Conservation (phyloP, 768 basidiomycete genomes). For the Agaricus sinodeliciosus region DNA sequence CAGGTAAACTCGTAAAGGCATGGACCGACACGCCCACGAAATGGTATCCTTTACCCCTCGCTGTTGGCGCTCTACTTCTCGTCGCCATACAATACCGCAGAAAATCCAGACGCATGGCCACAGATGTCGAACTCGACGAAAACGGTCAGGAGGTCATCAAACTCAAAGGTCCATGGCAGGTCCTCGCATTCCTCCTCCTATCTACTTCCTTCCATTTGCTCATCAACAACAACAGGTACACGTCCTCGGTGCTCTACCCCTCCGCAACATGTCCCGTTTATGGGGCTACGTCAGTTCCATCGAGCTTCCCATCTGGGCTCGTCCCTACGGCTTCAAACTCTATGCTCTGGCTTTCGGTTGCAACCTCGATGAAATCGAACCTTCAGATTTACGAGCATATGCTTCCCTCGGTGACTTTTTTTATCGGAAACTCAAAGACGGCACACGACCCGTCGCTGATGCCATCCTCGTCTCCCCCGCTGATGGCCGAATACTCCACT, state of each 20-base stretch:
- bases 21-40: conserved; percentile 86
- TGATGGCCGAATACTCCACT: conserved; percentile 89
- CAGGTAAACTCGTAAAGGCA: conserved; percentile 64
- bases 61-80: conserved; percentile 85
- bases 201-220: neutral
- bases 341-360: conserved; percentile 91
- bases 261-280: conserved; percentile 90
- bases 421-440: conserved; percentile 80
- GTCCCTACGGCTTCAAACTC: conserved; percentile 82
- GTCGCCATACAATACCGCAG: conserved; percentile 72
- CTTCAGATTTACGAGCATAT: conserved; percentile 70
- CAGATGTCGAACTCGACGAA: conserved; percentile 73
- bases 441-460: conserved; percentile 72
- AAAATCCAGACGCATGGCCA: conserved; percentile 38
- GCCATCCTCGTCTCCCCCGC: conserved; percentile 87
- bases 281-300: conserved; percentile 96
- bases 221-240: conserved; percentile 59
- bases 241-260: conserved; percentile 90
- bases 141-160: conserved; percentile 76
- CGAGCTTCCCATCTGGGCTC: conserved; percentile 90
- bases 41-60: conserved; percentile 93
- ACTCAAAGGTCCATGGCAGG: conserved; percentile 92
- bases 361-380: conserved; percentile 88
- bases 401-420: conserved; percentile 93
- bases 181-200: conserved; percentile 28